Evolutionary conservation across 164 flowering plant genomes (phyloP), one percentile per base, ranked within the genome.

Genomic region (Vitis labrusca): DNA sequence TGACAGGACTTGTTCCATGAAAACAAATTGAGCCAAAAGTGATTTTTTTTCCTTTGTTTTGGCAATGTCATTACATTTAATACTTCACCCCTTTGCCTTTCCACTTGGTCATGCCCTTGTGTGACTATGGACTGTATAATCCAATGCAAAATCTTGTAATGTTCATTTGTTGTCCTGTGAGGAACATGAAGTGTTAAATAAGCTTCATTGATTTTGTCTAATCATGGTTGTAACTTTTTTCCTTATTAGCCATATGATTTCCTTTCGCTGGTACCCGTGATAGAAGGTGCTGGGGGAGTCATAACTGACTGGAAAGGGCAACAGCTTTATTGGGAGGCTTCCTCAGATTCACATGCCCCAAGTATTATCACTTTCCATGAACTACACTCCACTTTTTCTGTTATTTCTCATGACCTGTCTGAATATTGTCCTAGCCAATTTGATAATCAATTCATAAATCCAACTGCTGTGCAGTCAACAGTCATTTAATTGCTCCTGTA

Each of bases 241-340:
- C 5, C 44, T 69, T 62, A 30, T 63, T 93, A 92, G 99, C 99
- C 99, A 17, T 93, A 95, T 63, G 98, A 95, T 81, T 85, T 93
- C 78, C 93, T 95, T 60, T 79, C 99, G 13, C 85, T 93, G 63
- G 77, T 91, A 74, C 99, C 99, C 10, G 93, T 93, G 55, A 91
- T 95, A 63, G 91, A 91, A 79, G 98, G 99, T 58, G 96, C 99
- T 70, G 97, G 99, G 9, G 98, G 99, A 50, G 70, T 77, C 53
- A 86, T 95, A 72, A 93, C 98, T 50, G 97, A 93, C 63, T 95
- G 99, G 98, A 86, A 83, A 58, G 98, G 99, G n/a, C 63, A 79
- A 10, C 74, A 74, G 59, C 91, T 95, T 63, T 56, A 50, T 14
- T 95, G 98, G 99, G 88, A 90, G 70, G 97, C 93, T 62, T 85